phyloP scores from a whole-genome alignment of 495 filamentous ascomycete species.

The Tirmania nivea region DNA sequence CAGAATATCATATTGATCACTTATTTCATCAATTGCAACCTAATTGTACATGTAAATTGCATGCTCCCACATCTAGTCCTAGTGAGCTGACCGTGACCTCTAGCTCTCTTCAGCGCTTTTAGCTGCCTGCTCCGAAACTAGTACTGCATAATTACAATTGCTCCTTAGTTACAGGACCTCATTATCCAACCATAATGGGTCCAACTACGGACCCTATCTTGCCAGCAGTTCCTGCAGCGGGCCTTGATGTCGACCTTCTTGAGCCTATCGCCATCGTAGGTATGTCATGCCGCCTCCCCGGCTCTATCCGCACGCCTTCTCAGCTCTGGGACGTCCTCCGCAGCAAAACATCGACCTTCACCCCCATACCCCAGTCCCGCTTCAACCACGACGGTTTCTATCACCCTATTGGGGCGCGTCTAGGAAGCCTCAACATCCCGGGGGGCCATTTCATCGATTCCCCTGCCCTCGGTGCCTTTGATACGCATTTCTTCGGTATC shows the following conservation, averaged over 20 bases:
- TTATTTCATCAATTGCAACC: too few species aligned
- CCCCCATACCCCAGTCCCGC: conserved; percentile 21
- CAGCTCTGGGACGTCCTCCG: conserved; percentile 34
- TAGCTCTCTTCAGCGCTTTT: too few species aligned
- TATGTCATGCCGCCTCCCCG: conserved; percentile 31
- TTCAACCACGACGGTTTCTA: conserved; percentile 28
- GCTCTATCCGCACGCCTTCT: conserved; percentile 30
- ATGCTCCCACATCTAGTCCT: too few species aligned
- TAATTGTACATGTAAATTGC: too few species aligned
- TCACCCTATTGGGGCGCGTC: conserved; percentile 20
- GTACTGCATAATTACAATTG: too few species aligned
- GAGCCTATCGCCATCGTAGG: conserved; percentile 36
- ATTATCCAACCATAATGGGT: too few species aligned
- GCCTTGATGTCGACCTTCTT: not conserved
- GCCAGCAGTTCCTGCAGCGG: too few species aligned
- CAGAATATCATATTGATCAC: too few species aligned
- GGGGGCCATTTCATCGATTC: conserved; percentile 26
- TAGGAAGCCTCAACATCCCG: conserved; percentile 16
- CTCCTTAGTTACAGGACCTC: too few species aligned
- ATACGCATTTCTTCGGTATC: conserved; percentile 38
- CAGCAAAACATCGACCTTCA: conserved; percentile 15
- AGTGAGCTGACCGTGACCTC: too few species aligned
- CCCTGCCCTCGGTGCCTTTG: conserved; percentile 25
- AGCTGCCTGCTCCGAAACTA: too few species aligned
- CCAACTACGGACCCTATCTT: too few species aligned